These are phyloP conservation scores for Penicillium sp. DNA, from an alignment of 2,329 filamentous ascomycete genomes.

Conservation along the genomic window DNA sequence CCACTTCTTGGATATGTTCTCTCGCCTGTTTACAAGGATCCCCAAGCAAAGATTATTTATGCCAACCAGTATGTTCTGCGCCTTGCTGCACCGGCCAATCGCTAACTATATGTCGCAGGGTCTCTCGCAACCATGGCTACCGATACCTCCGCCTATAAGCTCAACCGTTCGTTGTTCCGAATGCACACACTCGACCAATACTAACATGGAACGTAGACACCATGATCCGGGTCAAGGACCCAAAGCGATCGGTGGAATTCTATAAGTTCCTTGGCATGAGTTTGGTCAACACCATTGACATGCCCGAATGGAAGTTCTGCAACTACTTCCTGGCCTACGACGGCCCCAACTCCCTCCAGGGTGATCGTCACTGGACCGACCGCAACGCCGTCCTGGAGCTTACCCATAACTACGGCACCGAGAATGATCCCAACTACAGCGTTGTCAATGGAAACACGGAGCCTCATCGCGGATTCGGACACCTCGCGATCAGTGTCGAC, in stretches of 20 bases:
- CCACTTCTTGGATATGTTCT: slow-evolving; percentile 23
- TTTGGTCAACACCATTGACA: slow-evolving; percentile 75
- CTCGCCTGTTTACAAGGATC: slow-evolving; percentile 26
- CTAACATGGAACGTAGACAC: slow-evolving; percentile 38
- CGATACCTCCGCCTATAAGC: slow-evolving; percentile 64
- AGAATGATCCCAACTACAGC: slow-evolving; percentile 77
- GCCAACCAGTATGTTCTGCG: slow-evolving; percentile 21
- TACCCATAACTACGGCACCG: slow-evolving; percentile 82
- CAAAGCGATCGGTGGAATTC: slow-evolving; percentile 83
- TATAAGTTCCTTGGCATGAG: slow-evolving; percentile 92
- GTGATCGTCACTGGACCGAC: slow-evolving; percentile 73
- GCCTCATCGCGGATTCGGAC: slow-evolving; percentile 79
- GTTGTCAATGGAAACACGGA: slow-evolving; percentile 90
- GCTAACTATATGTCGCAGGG: slow-evolving; percentile 25
- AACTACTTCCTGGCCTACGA: slow-evolving; percentile 95
- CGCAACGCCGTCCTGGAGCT: slow-evolving; percentile 90
- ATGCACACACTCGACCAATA: background rate
- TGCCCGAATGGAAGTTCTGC: slow-evolving; percentile 88
- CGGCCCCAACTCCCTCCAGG: slow-evolving; percentile 70
- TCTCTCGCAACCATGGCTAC: slow-evolving; percentile 54
- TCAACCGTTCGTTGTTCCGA: slow-evolving; percentile 56
- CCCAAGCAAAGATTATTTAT: slow-evolving; percentile 17
- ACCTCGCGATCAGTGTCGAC: slow-evolving; percentile 80
- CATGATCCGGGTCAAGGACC: slow-evolving; percentile 94
- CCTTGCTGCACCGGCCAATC: slow-evolving; percentile 5